phyloP scores from a whole-genome alignment of 140 eudicot species.

The Bidens hawaiensis region DNA sequence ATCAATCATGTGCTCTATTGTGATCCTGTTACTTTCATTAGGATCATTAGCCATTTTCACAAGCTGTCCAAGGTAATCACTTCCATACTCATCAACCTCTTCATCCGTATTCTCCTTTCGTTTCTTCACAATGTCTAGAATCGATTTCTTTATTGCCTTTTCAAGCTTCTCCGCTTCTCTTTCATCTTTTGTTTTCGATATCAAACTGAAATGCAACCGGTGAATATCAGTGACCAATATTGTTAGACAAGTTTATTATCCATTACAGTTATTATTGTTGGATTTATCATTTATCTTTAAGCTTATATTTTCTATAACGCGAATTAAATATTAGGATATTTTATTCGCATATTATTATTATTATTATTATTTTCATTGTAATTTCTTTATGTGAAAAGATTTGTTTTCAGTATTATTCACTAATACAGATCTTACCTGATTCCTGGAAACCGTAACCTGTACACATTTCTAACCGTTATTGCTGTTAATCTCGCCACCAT shows the following conservation, averaged over 20 bases:
- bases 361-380: too few species aligned
- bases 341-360: too few species aligned
- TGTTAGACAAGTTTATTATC: too few species aligned
- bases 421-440: constrained; percentile 35
- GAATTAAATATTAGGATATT: too few species aligned
- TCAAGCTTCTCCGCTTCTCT: constrained; percentile 48
- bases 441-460: constrained; percentile 45
- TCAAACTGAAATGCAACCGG: constrained; percentile 22
- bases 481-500: constrained; percentile 40
- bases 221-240: too few species aligned
- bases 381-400: too few species aligned
- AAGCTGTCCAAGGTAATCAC: constrained; percentile 62
- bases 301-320: too few species aligned
- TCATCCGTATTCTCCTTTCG: constrained; percentile 26
- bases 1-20: constrained; percentile 46
- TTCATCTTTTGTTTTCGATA: constrained; percentile 41
- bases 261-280: too few species aligned
- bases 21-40: constrained; percentile 34
- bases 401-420: too few species aligned
- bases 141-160: constrained; percentile 32
- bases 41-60: constrained; percentile 33
- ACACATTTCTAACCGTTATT: constrained; percentile 38
- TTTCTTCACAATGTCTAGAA: constrained; percentile 30
- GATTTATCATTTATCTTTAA: too few species aligned
- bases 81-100: constrained; percentile 31